A percentile compares a stretch with the other conserved stretches of the same genome.
Evolutionary conservation across 2,329 filamentous ascomycete genomes (phyloP).

Genomic region (Nigrograna mackinnonii): DNA sequence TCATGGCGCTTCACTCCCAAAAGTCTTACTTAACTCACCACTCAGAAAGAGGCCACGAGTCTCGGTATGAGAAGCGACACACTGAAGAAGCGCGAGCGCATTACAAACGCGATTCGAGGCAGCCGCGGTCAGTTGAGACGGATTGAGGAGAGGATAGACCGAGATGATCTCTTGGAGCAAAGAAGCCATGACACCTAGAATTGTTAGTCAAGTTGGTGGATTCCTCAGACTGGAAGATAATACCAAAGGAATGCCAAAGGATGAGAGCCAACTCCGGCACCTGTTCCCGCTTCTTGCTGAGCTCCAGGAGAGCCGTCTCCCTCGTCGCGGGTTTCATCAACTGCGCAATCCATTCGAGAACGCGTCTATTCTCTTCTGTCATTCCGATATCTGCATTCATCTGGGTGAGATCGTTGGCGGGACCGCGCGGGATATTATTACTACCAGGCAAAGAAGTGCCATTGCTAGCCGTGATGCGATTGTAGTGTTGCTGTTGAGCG

Average conservation of each 20-base stretch:
- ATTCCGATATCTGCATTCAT: constrained; percentile 53
- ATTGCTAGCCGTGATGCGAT: constrained; percentile 70
- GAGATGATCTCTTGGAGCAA: constrained; percentile 98
- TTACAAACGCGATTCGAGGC: constrained; percentile 98
- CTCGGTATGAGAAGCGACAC: constrained; percentile 96
- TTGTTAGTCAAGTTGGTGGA: background rate
- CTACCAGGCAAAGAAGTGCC: constrained; percentile 51
- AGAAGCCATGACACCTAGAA: constrained; percentile 91
- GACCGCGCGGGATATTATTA: constrained; percentile 37
- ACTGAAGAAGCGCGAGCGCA: constrained; percentile 91
- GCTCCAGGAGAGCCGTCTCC: constrained; percentile 87
- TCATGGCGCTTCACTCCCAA: too few species aligned
- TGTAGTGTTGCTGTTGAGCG: constrained; percentile 64
- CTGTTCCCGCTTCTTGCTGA: constrained; percentile 98
- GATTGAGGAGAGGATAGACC: constrained; percentile 94
- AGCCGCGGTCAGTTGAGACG: constrained; percentile 95
- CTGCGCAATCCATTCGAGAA: constrained; percentile 92
- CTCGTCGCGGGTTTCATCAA: constrained; percentile 84
- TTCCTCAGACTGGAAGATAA: constrained; percentile 1
- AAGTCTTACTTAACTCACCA: constrained; percentile 62
- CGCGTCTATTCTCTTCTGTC: constrained; percentile 88
- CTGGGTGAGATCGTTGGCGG: constrained; percentile 41
- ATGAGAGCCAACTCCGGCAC: constrained; percentile 95
- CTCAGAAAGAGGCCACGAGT: constrained; percentile 92
- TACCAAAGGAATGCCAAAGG: constrained; percentile 98